phyloP scores from a whole-genome alignment of 345 rosid species.

The Arabidopsis thaliana region TAIR10.1 NC_003075.7:14786501-14787000 shows the following conservation, averaged over 20 bases:
- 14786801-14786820: slow-evolving; percentile 28
- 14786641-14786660: not conserved
- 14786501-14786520: not conserved
- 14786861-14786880: slow-evolving; percentile 97
- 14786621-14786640: not conserved
- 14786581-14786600: not conserved
- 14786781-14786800: slow-evolving; percentile 34
- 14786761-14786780: slow-evolving; percentile 49
- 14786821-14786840: not conserved
- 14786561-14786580: not conserved
- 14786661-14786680: slow-evolving; percentile 13
- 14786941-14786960: slow-evolving; percentile 83
- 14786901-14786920: slow-evolving; percentile 40
- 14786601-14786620: not conserved
- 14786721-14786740: slow-evolving; percentile 22
- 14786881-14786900: slow-evolving; percentile 65
- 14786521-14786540: not conserved
- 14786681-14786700: slow-evolving; percentile 23
- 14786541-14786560: not conserved
- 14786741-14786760: slow-evolving; percentile 30
- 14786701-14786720: slow-evolving; percentile 26
- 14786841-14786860: slow-evolving; percentile 64
- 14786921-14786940: slow-evolving; percentile 64
- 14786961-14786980: slow-evolving; percentile 91
- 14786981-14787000: slow-evolving; percentile 76